Evolutionary conservation across 495 filamentous ascomycete species (phyloP).

Genomic region (Penicillium robsamsonii): DNA sequence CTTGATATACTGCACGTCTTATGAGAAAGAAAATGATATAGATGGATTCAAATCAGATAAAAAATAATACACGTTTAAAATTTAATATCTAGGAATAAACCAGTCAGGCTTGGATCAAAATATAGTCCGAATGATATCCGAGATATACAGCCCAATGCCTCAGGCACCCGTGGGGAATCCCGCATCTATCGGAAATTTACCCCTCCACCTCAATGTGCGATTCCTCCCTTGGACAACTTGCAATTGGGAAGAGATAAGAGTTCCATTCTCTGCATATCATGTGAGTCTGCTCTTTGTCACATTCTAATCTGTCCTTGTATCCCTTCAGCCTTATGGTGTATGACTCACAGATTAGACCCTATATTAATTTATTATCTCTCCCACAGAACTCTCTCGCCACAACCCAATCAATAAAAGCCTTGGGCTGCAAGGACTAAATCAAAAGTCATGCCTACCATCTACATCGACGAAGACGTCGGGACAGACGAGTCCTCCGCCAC

Average conservation of each 20-base stretch:
- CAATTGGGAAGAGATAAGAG: constrained; percentile 20
- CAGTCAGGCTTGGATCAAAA: neutral
- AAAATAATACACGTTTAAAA: neutral
- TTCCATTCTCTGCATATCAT: constrained; percentile 6
- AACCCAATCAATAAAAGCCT: neutral
- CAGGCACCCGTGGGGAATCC: constrained; percentile 33
- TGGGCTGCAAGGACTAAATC: constrained; percentile 7
- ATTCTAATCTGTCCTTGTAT: constrained; percentile 1
- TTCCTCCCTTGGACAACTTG: constrained; percentile 19
- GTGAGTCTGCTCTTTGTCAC: neutral
- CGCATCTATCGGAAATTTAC: constrained; percentile 37
- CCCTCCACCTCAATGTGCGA: constrained; percentile 37
- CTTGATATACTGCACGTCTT: neutral
- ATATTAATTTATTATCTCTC: constrained; percentile 6
- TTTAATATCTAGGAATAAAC: neutral
- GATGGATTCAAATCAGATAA: neutral
- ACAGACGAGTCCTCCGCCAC: constrained; percentile 64
- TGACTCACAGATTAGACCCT: constrained; percentile 15
- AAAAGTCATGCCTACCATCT: constrained; percentile 50
- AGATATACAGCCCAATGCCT: constrained; percentile 24
- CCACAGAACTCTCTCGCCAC: constrained; percentile 3
- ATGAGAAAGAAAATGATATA: neutral
- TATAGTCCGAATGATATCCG: constrained; percentile 3
- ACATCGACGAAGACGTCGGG: constrained; percentile 78
- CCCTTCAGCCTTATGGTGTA: neutral